Evolutionary conservation across 139 green algal genomes (phyloP), one percentile per base, ranked within the genome.

Genomic region (Chlamydomonas schloesseri): DNA sequence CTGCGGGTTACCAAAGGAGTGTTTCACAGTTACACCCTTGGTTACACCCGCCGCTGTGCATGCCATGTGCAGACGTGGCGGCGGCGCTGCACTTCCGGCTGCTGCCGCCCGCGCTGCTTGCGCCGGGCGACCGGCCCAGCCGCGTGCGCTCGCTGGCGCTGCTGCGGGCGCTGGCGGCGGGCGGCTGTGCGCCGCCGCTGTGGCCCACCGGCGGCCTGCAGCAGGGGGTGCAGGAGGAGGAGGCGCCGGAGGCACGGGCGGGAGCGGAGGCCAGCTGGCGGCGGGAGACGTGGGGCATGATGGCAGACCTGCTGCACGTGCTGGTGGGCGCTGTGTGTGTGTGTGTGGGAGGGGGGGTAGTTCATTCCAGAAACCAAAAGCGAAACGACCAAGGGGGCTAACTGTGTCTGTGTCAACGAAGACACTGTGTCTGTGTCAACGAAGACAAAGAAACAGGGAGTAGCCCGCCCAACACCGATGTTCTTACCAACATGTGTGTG

Each of bases 241-340:
- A 73, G n/a, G n/a, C 46, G 24, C 8, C 46, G 69, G 31, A 73
- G 34, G 31, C 26, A 14, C n/a, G n/a, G n/a, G n/a, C n/a, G n/a
- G n/a, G n/a, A n/a, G n/a, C n/a, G n/a, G n/a, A n/a, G n/a, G n/a
- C n/a, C n/a, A n/a, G n/a, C n/a, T 83, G 77, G 77, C 36, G 77
- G 11, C 42, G 37, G 37, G 8, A 28, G 18, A 37, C 73, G 50
- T 85, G 79, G 79, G 18, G 2, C n/a, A 50, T 50, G 31, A 21
- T 76, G 67, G 47, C 37, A 18, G 71, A 88, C 37, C 37, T 73
- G 42, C n/a, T 82, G 71, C 82, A 88, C 71, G 82, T 65, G 46
- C 82, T 81, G 73, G 70, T 81, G 82, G 37, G 37, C 28, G 36
- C 4, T 57, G 23, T 57, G 34, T 60, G 34, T 57, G 23, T 28